Percentiles rank a stretch among this genome's conserved stretches.
Conservation (phyloP, 148 eudicot genomes). For the Chenopodium album region DNA sequence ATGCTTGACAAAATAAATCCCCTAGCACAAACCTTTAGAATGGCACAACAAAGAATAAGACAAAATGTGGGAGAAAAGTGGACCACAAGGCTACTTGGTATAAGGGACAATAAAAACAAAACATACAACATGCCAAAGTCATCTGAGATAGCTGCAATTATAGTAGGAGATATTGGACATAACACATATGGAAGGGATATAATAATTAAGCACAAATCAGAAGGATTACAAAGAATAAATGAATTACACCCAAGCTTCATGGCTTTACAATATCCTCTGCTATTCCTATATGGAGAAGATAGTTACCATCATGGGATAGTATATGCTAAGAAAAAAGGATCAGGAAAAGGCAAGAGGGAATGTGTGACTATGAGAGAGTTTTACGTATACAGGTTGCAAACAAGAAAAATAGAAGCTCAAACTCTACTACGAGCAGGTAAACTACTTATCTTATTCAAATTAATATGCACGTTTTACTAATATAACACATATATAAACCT, state of each 20-base stretch:
- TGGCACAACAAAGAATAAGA: slow-evolving; percentile 1
- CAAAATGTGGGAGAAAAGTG: background rate
- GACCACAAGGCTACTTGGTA: background rate
- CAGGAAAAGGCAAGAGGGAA: too few relatives aligned
- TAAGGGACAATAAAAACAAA: background rate
- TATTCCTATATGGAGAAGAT: too few relatives aligned
- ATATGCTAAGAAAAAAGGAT: too few relatives aligned
- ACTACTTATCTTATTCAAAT: background rate
- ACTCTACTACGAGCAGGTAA: background rate
- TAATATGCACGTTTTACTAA: background rate
- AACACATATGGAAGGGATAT: background rate
- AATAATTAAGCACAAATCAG: background rate
- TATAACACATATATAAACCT: background rate
- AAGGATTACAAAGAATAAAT: background rate
- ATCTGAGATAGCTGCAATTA: background rate
- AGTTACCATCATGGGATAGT: too few relatives aligned
- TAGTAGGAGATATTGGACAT: background rate
- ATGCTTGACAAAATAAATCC: slow-evolving; percentile 3
- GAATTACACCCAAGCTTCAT: background rate
- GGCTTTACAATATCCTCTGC: background rate
- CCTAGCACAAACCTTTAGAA: slow-evolving; percentile 1
- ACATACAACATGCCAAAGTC: background rate
- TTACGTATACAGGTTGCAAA: too few relatives aligned
- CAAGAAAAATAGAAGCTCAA: too few relatives aligned
- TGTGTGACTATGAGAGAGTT: background rate